These are phyloP conservation scores for Sarcodon aspratus DNA, from an alignment of 768 basidiomycete genomes.

Conservation along the genomic window DNA sequence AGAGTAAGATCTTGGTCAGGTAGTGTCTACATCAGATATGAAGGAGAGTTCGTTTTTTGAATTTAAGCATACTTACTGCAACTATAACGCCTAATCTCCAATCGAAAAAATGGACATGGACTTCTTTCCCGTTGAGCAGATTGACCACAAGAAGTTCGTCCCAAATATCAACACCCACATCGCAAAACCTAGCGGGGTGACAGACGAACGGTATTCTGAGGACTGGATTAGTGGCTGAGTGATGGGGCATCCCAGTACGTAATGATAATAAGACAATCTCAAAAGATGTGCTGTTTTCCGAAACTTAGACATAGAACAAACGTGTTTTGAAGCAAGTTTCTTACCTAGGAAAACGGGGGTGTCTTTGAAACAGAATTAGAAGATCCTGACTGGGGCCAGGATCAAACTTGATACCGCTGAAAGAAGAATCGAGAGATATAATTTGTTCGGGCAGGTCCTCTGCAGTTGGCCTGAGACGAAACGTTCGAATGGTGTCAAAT, in stretches of 20 bases:
- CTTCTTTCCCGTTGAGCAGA: background rate
- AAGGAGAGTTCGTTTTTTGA: no score
- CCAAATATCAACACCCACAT: background rate
- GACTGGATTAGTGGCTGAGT: background rate
- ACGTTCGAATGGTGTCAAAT: background rate
- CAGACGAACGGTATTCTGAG: background rate
- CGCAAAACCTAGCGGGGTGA: background rate
- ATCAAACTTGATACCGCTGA: background rate
- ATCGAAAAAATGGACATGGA: background rate
- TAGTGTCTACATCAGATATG: no score
- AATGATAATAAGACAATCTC: background rate
- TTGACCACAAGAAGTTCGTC: background rate
- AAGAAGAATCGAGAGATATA: background rate
- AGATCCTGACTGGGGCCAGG: background rate
- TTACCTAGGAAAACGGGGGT: background rate
- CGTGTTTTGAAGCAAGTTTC: background rate
- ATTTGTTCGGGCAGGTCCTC: background rate
- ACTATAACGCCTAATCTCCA: background rate
- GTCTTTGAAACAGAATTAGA: background rate
- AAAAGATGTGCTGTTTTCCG: background rate
- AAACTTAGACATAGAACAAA: background rate
- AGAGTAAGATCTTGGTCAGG: no score
- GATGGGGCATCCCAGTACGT: background rate
- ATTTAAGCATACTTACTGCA: background rate
- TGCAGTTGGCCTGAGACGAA: background rate